A percentile compares a stretch with the other conserved stretches of the same genome.
Conservation (phyloP, 2,329 filamentous ascomycete species). For the Alternaria arborescens region DNA sequence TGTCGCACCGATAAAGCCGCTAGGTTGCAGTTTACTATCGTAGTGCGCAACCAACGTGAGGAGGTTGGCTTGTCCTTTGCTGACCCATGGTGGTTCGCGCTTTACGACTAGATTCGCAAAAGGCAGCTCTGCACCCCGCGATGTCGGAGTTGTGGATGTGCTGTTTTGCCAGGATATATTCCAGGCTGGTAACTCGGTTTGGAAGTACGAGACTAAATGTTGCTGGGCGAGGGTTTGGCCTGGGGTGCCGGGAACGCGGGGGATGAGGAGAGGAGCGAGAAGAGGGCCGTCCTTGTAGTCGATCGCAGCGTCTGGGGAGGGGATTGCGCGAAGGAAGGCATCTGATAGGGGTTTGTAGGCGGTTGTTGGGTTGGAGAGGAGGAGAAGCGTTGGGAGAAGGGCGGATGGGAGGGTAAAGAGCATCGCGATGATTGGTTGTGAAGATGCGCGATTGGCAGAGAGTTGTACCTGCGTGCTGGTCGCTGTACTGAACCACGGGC, state of each 20-base stretch:
- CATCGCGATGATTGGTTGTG: constrained; percentile 19
- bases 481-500: background rate
- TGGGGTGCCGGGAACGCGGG: constrained; percentile 86
- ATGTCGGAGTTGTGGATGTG: constrained; percentile 81
- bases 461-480: background rate
- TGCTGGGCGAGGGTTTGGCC: constrained; percentile 76
- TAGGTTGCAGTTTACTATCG: constrained; percentile 80
- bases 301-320: constrained; percentile 76
- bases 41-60: constrained; percentile 94
- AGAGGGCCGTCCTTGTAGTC: constrained; percentile 78
- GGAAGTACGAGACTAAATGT: constrained; percentile 88
- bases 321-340: constrained; percentile 74
- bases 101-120: constrained; percentile 89
- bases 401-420: constrained; percentile 20
- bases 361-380: constrained; percentile 26
- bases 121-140: constrained; percentile 73
- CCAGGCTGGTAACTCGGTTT: constrained; percentile 78
- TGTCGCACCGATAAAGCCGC: constrained; percentile 90
- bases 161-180: constrained; percentile 85
- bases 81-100: constrained; percentile 85
- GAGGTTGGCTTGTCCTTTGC: constrained; percentile 76
- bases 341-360: constrained; percentile 75
- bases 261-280: constrained; percentile 84
- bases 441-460: background rate
- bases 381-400: constrained; percentile 6